These are phyloP conservation scores for Lumnitzera littorea DNA, from an alignment of 345 rosid genomes.

Conservation along the genomic window DNA sequence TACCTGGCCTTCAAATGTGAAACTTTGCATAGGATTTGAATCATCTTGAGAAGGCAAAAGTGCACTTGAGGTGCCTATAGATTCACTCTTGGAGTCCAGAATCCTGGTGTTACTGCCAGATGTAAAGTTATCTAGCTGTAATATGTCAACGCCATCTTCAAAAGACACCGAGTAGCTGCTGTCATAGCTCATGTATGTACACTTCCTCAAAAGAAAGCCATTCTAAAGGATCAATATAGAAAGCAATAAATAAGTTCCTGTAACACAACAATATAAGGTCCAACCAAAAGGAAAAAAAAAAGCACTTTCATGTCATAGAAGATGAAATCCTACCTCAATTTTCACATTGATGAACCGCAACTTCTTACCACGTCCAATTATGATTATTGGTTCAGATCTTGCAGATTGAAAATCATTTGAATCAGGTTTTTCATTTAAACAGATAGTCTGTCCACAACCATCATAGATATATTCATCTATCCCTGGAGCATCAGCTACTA, in stretches of 20 bases:
- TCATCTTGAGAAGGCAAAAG: constrained; percentile 32
- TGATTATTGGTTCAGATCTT: constrained; percentile 63
- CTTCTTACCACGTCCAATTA: constrained; percentile 87
- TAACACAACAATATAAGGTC: constrained; percentile 3
- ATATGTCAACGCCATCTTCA: constrained; percentile 84
- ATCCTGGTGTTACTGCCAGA: constrained; percentile 36
- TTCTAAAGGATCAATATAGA: constrained; percentile 44
- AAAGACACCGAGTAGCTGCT: constrained; percentile 78
- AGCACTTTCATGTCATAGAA: neutral
- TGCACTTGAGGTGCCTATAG: constrained; percentile 28
- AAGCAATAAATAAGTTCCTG: constrained; percentile 3
- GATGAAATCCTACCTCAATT: constrained; percentile 55
- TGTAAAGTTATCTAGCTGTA: constrained; percentile 42
- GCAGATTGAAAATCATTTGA: constrained; percentile 35
- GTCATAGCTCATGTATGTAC: constrained; percentile 78
- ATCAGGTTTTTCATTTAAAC: constrained; percentile 50
- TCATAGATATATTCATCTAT: constrained; percentile 83
- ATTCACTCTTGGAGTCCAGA: constrained; percentile 26
- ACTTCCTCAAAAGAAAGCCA: constrained; percentile 76
- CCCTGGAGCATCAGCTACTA: constrained; percentile 73
- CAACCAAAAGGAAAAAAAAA: neutral
- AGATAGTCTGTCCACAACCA: constrained; percentile 76
- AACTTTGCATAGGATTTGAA: constrained; percentile 41
- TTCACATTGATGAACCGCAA: constrained; percentile 83
- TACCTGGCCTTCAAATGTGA: constrained; percentile 95